These are phyloP conservation scores for Raddia guianensis DNA, from an alignment of 176 grass and related monocot species.

Conservation along the genomic window DNA sequence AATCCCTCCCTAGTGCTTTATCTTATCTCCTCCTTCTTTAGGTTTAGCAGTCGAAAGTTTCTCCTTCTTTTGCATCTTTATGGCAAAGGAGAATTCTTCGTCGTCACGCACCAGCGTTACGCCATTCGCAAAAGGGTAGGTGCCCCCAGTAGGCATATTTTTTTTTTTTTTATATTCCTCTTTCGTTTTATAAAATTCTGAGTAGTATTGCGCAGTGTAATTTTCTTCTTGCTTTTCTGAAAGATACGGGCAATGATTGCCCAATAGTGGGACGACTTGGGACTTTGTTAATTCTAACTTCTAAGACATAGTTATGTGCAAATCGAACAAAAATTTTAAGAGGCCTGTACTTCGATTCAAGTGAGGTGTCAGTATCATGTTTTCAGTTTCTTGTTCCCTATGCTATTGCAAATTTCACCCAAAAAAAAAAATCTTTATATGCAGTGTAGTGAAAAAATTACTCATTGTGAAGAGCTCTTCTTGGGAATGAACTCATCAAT, in stretches of 20 bases:
- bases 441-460: not conserved
- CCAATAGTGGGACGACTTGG: slow-evolving; percentile 22
- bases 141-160: slow-evolving; percentile 39
- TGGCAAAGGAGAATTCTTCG: slow-evolving; percentile 62
- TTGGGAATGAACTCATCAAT: not conserved
- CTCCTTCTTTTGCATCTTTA: slow-evolving; percentile 57
- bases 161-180: slow-evolving; percentile 21
- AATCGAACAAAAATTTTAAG: not conserved
- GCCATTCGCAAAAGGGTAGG: slow-evolving; percentile 50
- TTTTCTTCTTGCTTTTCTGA: slow-evolving; percentile 43
- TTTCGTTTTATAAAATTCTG: slow-evolving; percentile 29
- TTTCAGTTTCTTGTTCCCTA: not conserved
- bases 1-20: slow-evolving; percentile 42
- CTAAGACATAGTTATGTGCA: not conserved
- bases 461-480: slow-evolving; percentile 7
- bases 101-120: slow-evolving; percentile 64
- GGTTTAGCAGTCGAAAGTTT: slow-evolving; percentile 53
- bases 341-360: not conserved
- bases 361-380: not conserved
- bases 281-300: not conserved
- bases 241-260: slow-evolving; percentile 51
- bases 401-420: not conserved
- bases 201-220: slow-evolving; percentile 26
- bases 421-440: not conserved
- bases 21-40: slow-evolving; percentile 71